Evolutionary conservation across 2,329 filamentous ascomycete species (phyloP).

Genomic region (Periconia sp.): DNA sequence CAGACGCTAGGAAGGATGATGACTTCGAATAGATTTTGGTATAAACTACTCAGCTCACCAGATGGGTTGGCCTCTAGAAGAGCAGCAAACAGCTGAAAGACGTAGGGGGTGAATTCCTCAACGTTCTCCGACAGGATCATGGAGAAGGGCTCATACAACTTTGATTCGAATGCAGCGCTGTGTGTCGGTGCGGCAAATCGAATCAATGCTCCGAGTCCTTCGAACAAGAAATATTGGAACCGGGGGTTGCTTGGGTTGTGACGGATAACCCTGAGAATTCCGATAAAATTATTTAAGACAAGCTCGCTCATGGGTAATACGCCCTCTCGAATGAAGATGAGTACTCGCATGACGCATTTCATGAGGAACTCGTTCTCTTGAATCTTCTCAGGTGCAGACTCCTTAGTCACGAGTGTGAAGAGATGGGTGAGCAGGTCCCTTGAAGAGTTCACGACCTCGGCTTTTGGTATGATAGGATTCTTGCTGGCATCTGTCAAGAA

Average conservation of each 20-base stretch:
- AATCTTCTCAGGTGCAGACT: slow-evolving; percentile 84
- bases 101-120: slow-evolving; percentile 92
- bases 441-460: slow-evolving; percentile 79
- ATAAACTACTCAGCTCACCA: slow-evolving; percentile 78
- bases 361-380: slow-evolving; percentile 99
- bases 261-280: slow-evolving; percentile 89
- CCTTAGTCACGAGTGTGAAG: slow-evolving; percentile 88
- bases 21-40: slow-evolving; percentile 77
- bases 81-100: slow-evolving; percentile 93
- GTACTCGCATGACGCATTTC: slow-evolving; percentile 96
- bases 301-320: slow-evolving; percentile 75
- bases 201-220: slow-evolving; percentile 88
- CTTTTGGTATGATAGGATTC: slow-evolving; percentile 78
- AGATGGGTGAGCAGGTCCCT: slow-evolving; percentile 88
- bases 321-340: slow-evolving; percentile 90
- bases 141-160: slow-evolving; percentile 83
- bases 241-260: slow-evolving; percentile 95
- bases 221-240: slow-evolving; percentile 99
- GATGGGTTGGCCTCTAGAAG: slow-evolving; percentile 85
- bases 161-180: slow-evolving; percentile 76
- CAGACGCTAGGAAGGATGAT: slow-evolving; percentile 83
- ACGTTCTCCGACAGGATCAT: slow-evolving; percentile 81
- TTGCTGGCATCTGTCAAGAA: slow-evolving; percentile 79
- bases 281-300: slow-evolving; percentile 82
- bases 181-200: slow-evolving; percentile 73